Conservation (phyloP, 441 rosid species). For the Syzygium malaccense region DNA sequence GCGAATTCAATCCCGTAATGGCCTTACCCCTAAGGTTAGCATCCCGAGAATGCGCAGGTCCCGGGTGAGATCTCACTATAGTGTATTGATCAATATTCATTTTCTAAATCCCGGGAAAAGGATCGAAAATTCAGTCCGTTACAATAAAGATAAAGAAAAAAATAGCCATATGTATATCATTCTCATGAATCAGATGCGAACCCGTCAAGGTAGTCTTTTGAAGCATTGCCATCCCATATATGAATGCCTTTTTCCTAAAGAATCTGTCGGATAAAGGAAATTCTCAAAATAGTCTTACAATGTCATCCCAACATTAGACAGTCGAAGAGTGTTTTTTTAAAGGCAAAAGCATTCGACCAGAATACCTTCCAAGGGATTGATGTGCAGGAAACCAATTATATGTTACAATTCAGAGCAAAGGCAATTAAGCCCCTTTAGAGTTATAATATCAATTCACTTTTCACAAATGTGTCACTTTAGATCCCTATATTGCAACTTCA, state of each 20-base stretch:
- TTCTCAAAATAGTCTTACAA: not conserved
- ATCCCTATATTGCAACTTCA: not conserved
- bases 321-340: not conserved
- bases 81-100: no score
- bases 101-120: no score
- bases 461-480: not conserved
- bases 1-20: no score
- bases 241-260: conserved; percentile 82
- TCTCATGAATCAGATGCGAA: not conserved
- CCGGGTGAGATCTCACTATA: no score
- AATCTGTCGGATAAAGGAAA: conserved; percentile 33
- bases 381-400: not conserved
- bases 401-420: not conserved
- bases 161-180: not conserved
- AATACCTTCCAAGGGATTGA: not conserved
- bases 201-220: conserved; percentile 86
- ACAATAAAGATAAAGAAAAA: not conserved
- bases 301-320: not conserved
- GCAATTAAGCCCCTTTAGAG: not conserved
- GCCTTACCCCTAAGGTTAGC: no score
- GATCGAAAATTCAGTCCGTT: no score
- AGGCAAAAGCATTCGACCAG: not conserved
- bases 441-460: not conserved
- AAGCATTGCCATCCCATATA: conserved; percentile 94
- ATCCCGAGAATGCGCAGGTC: no score